phyloP scores from a whole-genome alignment of 257 asterid species.

The Nicotiana obtusifolia region DNA sequence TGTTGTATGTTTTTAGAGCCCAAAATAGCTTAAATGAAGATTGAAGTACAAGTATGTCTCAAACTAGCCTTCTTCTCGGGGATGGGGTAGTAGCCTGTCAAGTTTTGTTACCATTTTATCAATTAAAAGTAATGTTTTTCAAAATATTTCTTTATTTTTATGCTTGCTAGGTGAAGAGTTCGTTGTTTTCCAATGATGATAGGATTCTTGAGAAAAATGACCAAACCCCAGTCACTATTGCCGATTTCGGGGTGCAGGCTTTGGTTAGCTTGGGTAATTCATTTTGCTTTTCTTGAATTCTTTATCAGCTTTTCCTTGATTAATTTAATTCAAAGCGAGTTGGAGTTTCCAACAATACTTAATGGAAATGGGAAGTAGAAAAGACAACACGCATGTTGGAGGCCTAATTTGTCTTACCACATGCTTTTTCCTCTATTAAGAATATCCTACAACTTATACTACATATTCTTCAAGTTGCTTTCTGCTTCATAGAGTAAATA shows the following conservation, averaged over 20 bases:
- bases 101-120: not conserved
- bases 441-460: not conserved
- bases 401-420: not conserved
- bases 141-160: not conserved
- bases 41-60: no score
- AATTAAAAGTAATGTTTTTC: not conserved
- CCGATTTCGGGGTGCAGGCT: conserved; percentile 97
- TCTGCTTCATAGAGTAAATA: not conserved
- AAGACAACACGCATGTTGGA: not conserved
- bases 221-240: conserved; percentile 85
- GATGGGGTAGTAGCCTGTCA: not conserved
- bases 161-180: conserved; percentile 62
- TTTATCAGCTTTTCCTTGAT: not conserved
- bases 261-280: conserved; percentile 77
- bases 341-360: not conserved
- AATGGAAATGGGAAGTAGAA: not conserved
- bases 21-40: not conserved
- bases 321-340: not conserved
- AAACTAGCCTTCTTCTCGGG: no score
- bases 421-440: conserved; percentile 4
- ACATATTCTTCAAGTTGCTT: not conserved
- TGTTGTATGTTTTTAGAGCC: not conserved
- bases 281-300: not conserved
- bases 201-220: conserved; percentile 60
- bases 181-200: conserved; percentile 55